phyloP scores from a whole-genome alignment of 345 rosid species.

The Brassica carinata region DNA sequence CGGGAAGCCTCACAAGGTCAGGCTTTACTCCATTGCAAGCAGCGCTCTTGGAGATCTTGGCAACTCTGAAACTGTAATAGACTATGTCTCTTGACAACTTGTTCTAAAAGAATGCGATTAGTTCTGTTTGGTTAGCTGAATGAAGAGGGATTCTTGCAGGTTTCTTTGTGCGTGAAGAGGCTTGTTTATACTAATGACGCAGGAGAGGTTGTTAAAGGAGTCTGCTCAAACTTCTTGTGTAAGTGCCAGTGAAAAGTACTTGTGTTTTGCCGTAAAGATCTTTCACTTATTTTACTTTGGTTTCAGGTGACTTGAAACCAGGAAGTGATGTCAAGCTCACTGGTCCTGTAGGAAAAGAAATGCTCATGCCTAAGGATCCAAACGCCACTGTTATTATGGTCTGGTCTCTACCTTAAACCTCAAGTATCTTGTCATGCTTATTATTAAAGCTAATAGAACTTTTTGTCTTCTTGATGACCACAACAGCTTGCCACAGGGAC shows the following conservation, averaged over 20 bases:
- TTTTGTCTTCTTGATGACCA: slow-evolving; percentile 18
- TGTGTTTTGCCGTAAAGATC: background rate
- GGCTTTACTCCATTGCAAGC: slow-evolving; percentile 92
- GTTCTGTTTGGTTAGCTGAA: slow-evolving; percentile 10
- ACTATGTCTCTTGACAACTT: background rate
- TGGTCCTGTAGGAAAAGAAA: slow-evolving; percentile 95
- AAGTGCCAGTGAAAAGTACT: slow-evolving; percentile 28
- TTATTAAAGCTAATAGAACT: background rate
- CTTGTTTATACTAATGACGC: slow-evolving; percentile 87
- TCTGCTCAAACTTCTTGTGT: slow-evolving; percentile 98
- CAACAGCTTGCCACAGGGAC: slow-evolving; percentile 84
- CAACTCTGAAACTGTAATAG: slow-evolving; percentile 77
- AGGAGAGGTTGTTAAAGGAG: slow-evolving; percentile 93
- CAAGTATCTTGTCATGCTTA: slow-evolving; percentile 6
- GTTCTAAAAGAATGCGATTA: no score
- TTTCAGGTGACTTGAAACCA: slow-evolving; percentile 79
- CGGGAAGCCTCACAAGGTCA: slow-evolving; percentile 90
- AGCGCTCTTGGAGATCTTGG: slow-evolving; percentile 95
- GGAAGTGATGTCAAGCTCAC: slow-evolving; percentile 73
- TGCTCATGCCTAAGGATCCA: slow-evolving; percentile 97
- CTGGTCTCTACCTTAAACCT: slow-evolving; percentile 34
- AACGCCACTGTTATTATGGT: slow-evolving; percentile 86
- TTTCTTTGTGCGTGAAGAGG: slow-evolving; percentile 87
- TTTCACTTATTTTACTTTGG: background rate
- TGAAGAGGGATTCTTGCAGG: slow-evolving; percentile 49